Base-by-base conservation (phyloP, 352 stramenopile species). In the Phytophthora constricta region DNA sequence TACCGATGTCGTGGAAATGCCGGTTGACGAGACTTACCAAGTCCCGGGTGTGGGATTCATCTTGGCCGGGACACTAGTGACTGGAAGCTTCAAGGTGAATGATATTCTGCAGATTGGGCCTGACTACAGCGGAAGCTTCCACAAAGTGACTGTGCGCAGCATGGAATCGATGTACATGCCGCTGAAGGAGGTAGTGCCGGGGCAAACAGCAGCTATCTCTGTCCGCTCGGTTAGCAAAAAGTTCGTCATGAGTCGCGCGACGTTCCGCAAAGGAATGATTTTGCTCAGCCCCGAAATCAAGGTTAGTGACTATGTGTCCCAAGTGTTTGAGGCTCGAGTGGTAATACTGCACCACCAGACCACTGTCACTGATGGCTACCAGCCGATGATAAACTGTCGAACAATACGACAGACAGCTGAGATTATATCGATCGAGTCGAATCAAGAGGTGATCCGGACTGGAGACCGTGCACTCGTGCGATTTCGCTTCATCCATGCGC, bases 271-370 rank as follows among this genome's bases (percentile, higher is more conserved):
- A 68, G 94, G 94, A 20, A 98, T 98, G 94, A 79, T 98, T 42
- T 72, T 96, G 26, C 59, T 98, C 31, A 93, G 87, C 43, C 84
- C 79, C 20, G 76, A 95, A 22, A 87, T 96, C 34, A 85, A 93
- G 49, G 73, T 91, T 26, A 70, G 47, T 39, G 75, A 92, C 51
- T 94, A 93, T 72, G 82, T 93, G 1, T 95, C 86, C 33, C 74
- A 79, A 26, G 71, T 93, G 53, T 98, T 98, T 65, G 90, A 98
- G 48, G 95, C 95, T 22, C 89, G 94, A 26, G 91, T 98, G 17
- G 87, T 98, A 34, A 98, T 98, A 62, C 67, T 98, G 28, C 95
- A 98, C 81, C 95, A 98, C 80, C 92, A 97, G 55, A 98, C 95
- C n/a, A 98, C 95, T 0, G 92, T 98, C 45, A 86, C 85, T 3